A percentile compares a stretch with the other conserved stretches of the same genome.
These are phyloP conservation scores for Hymenoscyphus occultus DNA, from an alignment of 2,329 filamentous ascomycete species.

Conservation along the genomic window DNA sequence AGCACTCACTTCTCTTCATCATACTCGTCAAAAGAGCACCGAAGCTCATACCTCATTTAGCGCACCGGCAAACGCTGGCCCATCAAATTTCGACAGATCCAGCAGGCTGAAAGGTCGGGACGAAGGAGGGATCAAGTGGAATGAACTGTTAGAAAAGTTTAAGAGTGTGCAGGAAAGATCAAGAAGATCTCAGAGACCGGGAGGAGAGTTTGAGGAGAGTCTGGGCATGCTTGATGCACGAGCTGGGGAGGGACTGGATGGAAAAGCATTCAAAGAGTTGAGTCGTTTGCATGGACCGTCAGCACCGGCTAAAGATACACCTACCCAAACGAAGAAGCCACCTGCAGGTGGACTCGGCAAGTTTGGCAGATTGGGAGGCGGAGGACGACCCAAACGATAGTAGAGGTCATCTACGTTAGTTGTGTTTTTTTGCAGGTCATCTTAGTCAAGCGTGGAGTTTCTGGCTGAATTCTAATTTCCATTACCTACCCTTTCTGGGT, in stretches of 20 bases:
- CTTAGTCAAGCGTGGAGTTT: slow-evolving; percentile 8
- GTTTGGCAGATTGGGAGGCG: slow-evolving; percentile 68
- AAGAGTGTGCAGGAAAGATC: slow-evolving; percentile 85
- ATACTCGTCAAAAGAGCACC: slow-evolving; percentile 34
- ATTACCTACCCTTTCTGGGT: slow-evolving; percentile 41
- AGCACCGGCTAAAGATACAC: slow-evolving; percentile 50
- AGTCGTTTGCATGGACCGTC: slow-evolving; percentile 39
- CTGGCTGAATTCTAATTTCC: slow-evolving; percentile 9
- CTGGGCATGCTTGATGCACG: slow-evolving; percentile 47
- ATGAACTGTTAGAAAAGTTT: slow-evolving; percentile 92
- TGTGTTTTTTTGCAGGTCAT: background rate
- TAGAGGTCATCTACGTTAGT: slow-evolving; percentile 7
- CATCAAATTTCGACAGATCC: slow-evolving; percentile 64
- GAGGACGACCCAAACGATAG: slow-evolving; percentile 48
- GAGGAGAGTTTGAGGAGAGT: slow-evolving; percentile 46
- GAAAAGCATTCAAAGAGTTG: slow-evolving; percentile 40
- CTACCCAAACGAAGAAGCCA: slow-evolving; percentile 52
- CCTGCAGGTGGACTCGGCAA: slow-evolving; percentile 57
- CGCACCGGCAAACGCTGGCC: slow-evolving; percentile 47
- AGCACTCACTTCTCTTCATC: slow-evolving; percentile 33
- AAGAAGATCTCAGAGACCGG: slow-evolving; percentile 62
- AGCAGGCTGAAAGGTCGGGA: slow-evolving; percentile 78
- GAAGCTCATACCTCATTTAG: slow-evolving; percentile 39
- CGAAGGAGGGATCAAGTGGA: slow-evolving; percentile 84
- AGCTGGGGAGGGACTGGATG: slow-evolving; percentile 30